Evolutionary conservation across 1,139 yeast species (phyloP).

Genomic region (Protomyces inundatus): DNA sequence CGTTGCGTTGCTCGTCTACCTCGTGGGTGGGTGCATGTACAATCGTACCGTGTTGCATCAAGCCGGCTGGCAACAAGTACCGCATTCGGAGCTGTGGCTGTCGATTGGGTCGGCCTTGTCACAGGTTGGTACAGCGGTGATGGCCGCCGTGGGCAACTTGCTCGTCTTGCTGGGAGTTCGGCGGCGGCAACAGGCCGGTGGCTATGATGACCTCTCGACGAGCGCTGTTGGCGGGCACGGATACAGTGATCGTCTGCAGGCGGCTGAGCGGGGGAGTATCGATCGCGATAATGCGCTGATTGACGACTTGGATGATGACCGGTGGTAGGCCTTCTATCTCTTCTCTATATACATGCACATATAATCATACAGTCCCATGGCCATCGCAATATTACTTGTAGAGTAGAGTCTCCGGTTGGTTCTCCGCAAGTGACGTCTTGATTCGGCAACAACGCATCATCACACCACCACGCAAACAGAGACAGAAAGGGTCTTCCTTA

Average conservation of each 20-base stretch:
- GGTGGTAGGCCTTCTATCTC: conserved; percentile 1
- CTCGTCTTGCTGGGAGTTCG: background rate
- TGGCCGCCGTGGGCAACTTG: conserved; percentile 2
- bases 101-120: conserved; percentile 2
- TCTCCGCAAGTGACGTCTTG: no score
- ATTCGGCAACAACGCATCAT: no score
- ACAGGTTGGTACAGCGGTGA: background rate
- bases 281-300: conserved; percentile 21
- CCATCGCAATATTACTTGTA: no score
- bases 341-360: no score
- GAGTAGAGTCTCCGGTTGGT: no score
- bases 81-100: conserved; percentile 26
- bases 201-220: background rate
- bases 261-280: conserved; percentile 9
- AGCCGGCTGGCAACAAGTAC: conserved; percentile 27
- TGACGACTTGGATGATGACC: conserved; percentile 24
- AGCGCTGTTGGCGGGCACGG: background rate
- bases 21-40: conserved; percentile 27
- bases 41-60: conserved; percentile 22
- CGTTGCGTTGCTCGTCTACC: conserved; percentile 25
- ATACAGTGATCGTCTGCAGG: background rate
- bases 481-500: no score
- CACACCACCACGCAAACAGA: no score
- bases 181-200: background rate
- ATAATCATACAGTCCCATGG: no score